Conservation (phyloP, 2,329 filamentous ascomycete genomes). For the Fusarium decemcellulare region DNA sequence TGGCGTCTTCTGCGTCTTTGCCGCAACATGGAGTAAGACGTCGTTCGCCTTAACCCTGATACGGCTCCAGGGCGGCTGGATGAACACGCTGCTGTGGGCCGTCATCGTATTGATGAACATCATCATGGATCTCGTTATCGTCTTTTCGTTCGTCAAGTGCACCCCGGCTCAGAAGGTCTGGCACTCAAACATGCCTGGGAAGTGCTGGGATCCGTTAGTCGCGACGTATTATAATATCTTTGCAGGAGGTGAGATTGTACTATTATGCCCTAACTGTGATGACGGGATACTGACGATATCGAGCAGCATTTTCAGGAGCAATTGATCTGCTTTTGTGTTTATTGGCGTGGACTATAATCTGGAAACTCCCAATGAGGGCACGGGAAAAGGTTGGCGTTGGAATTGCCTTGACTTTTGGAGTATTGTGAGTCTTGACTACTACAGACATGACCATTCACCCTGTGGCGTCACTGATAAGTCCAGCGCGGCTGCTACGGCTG, state of each 20-base stretch:
- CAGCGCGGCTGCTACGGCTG: neutral
- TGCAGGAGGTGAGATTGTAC: neutral
- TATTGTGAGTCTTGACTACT: neutral
- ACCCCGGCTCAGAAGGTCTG: neutral
- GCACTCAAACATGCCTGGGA: neutral
- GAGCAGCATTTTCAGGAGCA: neutral
- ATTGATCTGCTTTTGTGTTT: neutral
- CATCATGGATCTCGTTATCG: neutral
- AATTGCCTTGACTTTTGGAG: neutral
- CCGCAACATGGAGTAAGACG: neutral
- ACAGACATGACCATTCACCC: neutral
- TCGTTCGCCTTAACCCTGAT: neutral
- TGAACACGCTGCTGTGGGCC: neutral
- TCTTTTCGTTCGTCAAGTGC: conserved; percentile 5
- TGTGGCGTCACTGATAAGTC: neutral
- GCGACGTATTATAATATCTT: neutral
- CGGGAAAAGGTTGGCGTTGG: neutral
- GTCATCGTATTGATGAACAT: neutral
- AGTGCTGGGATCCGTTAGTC: neutral
- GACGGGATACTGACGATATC: neutral
- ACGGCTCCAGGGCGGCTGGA: neutral
- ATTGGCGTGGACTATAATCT: neutral
- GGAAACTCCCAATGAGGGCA: neutral
- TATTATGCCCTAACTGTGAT: neutral
- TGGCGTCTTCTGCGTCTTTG: neutral